Conservation (phyloP, 78 protist genomes). For the Isochrysis galbana region DNA sequence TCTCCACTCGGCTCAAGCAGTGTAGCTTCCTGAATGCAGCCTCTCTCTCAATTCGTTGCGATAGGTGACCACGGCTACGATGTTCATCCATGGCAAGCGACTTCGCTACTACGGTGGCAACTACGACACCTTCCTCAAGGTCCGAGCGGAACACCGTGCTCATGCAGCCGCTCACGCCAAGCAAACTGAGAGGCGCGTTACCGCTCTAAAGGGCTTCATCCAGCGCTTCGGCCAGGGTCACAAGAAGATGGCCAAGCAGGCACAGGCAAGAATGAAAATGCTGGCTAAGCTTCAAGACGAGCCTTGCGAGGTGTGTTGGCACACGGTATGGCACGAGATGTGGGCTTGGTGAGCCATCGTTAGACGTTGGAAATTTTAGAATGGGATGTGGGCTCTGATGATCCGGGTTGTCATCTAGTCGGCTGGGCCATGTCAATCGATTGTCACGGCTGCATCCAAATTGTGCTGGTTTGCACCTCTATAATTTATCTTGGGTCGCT, state of each 20-base stretch:
- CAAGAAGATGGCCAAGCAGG: constrained; percentile 22
- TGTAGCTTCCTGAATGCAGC: neutral
- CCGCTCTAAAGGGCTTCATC: constrained; percentile 1
- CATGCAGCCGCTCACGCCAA: neutral
- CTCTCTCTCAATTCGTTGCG: neutral
- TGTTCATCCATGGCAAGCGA: constrained; percentile 65
- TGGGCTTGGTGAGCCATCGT: too few species aligned
- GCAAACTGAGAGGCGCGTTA: neutral
- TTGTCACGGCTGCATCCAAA: too few species aligned
- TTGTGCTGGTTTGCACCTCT: too few species aligned
- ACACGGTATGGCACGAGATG: too few species aligned
- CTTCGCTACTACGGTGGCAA: constrained; percentile 71
- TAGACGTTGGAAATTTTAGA: too few species aligned
- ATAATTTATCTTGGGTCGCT: too few species aligned
- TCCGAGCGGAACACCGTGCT: constrained; percentile 22
- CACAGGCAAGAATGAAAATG: neutral
- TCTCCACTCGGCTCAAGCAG: neutral
- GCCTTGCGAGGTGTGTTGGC: neutral
- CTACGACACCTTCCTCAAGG: constrained; percentile 53
- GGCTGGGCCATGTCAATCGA: too few species aligned
- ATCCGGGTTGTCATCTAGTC: too few species aligned
- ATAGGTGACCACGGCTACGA: constrained; percentile 59
- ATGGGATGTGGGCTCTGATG: too few species aligned
- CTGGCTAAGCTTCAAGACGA: neutral
- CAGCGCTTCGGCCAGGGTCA: constrained; percentile 11